phyloP scores from a whole-genome alignment of 2,329 filamentous ascomycete species.

The Leptographium radiaticola region DNA sequence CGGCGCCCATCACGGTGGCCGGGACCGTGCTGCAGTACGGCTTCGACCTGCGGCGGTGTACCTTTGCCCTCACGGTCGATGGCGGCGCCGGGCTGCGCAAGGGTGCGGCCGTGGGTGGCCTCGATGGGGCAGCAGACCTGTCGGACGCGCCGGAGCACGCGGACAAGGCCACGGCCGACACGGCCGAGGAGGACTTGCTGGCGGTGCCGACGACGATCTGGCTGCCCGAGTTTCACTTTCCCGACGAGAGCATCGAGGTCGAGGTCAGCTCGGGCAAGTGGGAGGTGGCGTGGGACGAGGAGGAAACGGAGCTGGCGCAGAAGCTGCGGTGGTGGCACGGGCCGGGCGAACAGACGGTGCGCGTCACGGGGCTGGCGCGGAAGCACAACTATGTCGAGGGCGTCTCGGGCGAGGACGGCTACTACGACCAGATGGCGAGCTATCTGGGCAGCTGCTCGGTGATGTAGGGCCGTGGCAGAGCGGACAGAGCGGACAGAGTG shows the following conservation, averaged over 20 bases:
- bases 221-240: constrained; percentile 87
- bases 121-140: background rate
- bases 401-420: constrained; percentile 58
- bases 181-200: constrained; percentile 1
- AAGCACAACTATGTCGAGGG: constrained; percentile 43
- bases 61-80: constrained; percentile 59
- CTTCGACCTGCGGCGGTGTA: constrained; percentile 71
- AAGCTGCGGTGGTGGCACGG: constrained; percentile 86
- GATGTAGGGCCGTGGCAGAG: constrained; percentile 30
- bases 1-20: constrained; percentile 62
- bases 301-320: constrained; percentile 57
- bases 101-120: background rate
- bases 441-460: constrained; percentile 35
- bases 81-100: constrained; percentile 15
- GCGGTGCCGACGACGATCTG: constrained; percentile 62
- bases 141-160: background rate
- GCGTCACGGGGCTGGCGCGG: constrained; percentile 59
- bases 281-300: constrained; percentile 65
- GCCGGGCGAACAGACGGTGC: constrained; percentile 69
- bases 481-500: background rate
- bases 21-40: constrained; percentile 59
- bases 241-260: constrained; percentile 56
- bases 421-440: constrained; percentile 55
- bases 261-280: constrained; percentile 78
- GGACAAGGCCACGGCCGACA: background rate